Evolutionary conservation across 495 filamentous ascomycete genomes (phyloP).

Genomic region (Pyrenopolyporus hunteri): DNA sequence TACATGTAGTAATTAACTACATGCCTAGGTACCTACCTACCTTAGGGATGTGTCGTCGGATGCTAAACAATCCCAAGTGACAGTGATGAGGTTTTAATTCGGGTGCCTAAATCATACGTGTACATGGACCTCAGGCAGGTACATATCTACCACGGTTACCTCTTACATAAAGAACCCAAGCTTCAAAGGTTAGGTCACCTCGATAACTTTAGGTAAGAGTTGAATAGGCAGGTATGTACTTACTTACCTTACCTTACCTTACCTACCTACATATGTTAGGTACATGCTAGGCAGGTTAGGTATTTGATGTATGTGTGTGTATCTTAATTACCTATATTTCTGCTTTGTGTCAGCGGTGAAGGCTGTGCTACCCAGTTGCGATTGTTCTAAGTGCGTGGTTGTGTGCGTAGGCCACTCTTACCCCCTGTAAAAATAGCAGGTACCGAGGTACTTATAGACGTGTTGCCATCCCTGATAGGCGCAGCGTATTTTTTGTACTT

Average conservation of each 20-base stretch:
- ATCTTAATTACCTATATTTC: slow-evolving; percentile 4
- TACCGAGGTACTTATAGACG: slow-evolving; percentile 13
- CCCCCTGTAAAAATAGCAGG: slow-evolving; percentile 20
- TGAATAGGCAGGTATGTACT: background rate
- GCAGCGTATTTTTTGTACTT: slow-evolving; percentile 30
- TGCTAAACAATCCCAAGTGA: slow-evolving; percentile 4
- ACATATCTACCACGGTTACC: no score
- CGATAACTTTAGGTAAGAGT: no score
- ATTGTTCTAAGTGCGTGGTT: slow-evolving; percentile 15
- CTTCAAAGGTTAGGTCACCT: background rate
- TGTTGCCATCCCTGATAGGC: slow-evolving; percentile 19
- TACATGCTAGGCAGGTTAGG: background rate
- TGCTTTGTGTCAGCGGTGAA: slow-evolving; percentile 27
- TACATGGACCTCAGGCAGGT: no score
- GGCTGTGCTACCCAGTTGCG: slow-evolving; percentile 1
- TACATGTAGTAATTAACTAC: slow-evolving; percentile 5
- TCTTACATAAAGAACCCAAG: no score
- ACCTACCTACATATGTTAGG: background rate
- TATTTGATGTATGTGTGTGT: background rate
- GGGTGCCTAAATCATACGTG: slow-evolving; percentile 22
- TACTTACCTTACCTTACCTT: background rate
- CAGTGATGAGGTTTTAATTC: slow-evolving; percentile 12
- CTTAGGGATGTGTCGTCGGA: slow-evolving; percentile 7
- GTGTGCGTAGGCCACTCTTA: slow-evolving; percentile 28
- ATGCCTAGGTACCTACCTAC: no score